A percentile compares a stretch with the other conserved stretches of the same genome.
Conservation (phyloP, 805 yeast genomes). For the Kodamaea jinghongensis region DNA sequence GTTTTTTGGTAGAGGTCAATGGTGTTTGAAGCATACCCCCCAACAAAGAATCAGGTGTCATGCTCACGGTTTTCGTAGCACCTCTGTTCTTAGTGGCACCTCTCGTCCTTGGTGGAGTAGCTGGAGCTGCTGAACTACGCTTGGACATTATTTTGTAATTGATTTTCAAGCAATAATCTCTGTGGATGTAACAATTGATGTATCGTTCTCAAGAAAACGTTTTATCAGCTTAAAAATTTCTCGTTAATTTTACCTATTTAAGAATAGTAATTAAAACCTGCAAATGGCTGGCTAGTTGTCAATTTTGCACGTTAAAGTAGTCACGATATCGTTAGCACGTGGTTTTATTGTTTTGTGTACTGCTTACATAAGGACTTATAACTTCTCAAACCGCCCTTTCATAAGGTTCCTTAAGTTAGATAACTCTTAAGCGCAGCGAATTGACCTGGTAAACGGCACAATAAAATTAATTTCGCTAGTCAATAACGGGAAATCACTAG, state of each 20-base stretch:
- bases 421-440: too few species aligned
- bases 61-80: neutral
- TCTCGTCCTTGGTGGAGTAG: constrained; percentile 12
- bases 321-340: too few species aligned
- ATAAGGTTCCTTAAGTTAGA: too few species aligned
- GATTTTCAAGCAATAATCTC: neutral
- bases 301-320: neutral
- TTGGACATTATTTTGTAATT: constrained; percentile 3
- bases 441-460: too few species aligned
- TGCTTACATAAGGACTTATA: too few species aligned
- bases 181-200: neutral
- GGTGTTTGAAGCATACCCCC: constrained; percentile 9
- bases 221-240: neutral
- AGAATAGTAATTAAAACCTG: constrained; percentile 9
- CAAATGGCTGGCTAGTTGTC: constrained; percentile 5
- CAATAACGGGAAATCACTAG: too few species aligned
- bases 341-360: too few species aligned
- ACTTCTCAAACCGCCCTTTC: too few species aligned
- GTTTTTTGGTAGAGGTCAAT: constrained; percentile 3
- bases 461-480: too few species aligned
- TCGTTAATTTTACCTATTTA: neutral
- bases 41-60: constrained; percentile 6
- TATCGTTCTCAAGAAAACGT: neutral
- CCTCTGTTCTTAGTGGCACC: neutral
- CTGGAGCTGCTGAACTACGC: constrained; percentile 5